These are phyloP conservation scores for Datisca glomerata DNA, from an alignment of 306 rosid genomes.

Conservation along the genomic window DNA sequence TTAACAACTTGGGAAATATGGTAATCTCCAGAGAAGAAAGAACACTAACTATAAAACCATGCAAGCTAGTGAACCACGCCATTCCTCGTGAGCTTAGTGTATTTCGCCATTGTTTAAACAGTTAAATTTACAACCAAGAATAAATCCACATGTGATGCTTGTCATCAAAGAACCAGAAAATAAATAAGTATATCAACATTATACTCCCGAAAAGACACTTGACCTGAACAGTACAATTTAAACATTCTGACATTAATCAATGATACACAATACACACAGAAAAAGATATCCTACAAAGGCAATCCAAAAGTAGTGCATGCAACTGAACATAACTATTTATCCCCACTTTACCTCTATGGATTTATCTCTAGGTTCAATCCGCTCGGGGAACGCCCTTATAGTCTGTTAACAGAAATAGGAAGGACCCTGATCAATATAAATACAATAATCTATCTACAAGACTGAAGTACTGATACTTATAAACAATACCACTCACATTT, in stretches of 20 bases:
- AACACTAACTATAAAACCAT: neutral
- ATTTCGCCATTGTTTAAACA: no score
- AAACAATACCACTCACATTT: slow-evolving; percentile 28
- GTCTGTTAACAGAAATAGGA: slow-evolving; percentile 28
- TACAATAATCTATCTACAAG: no score
- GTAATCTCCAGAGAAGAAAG: neutral
- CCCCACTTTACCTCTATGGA: slow-evolving; percentile 43
- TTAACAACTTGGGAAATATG: neutral
- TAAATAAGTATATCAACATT: neutral
- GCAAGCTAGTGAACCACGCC: no score
- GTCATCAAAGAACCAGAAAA: neutral
- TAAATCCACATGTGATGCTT: no score
- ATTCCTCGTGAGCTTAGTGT: no score
- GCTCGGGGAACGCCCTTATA: slow-evolving; percentile 33
- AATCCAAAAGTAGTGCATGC: neutral
- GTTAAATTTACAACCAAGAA: no score
- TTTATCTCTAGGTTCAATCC: slow-evolving; percentile 34
- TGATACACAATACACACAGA: no score
- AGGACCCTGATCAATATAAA: no score
- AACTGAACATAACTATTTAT: neutral
- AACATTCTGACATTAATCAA: neutral
- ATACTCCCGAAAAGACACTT: neutral
- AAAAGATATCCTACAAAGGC: neutral
- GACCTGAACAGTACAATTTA: neutral
- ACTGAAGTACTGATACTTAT: neutral